Base-by-base conservation (phyloP, 345 rosid species). In the Lagerstroemia speciosa region DNA sequence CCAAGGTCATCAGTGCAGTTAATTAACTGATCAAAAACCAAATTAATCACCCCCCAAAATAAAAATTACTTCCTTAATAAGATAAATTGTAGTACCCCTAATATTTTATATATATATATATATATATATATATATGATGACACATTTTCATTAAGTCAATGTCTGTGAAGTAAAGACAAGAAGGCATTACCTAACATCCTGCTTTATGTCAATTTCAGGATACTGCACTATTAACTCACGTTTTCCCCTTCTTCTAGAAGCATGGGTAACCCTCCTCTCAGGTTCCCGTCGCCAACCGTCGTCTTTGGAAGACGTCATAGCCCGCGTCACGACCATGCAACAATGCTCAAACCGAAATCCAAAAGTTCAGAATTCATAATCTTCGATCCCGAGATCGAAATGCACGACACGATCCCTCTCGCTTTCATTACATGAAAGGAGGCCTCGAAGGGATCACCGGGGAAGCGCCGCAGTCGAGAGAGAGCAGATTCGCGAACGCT, bases 401-500 rank as follows among this genome's bases (percentile, higher is more conserved):
- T 41, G 16, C 2, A 14, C 19, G 5, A n/a, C 60, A n/a, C 60
- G 30, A 53, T 26, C 30, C 60, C 46, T n/a, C 46, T 41, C 46
- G 9, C 9, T 5, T 8, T 48, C 26, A 58, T 53, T 53, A 30
- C 63, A 58, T 58, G 63, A 58, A 58, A 27, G 63, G 63, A 27
- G 63, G 63, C 63, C 63, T 58, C 14, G 63, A 34, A 58, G 63
- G 63, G 63, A 58, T 26, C 34, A 27, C 33, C 12, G 63, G 6
- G 19, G 63, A 27, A 27, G 32, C 19, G 15, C 34, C 2, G 6
- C 15, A 12, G 64, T 75, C 69, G 65, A 85, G n/a, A 2, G 89
- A 77, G 26, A 83, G 83, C 86, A 83, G 69, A 68, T 75, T 74
- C 16, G 15, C 29, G 43, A 32, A 69, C 30, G 73, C 57, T 67